These are phyloP conservation scores for Plasmodium reichenowi DNA, from an alignment of 169 alveolate genomes.

Conservation along the genomic window DNA sequence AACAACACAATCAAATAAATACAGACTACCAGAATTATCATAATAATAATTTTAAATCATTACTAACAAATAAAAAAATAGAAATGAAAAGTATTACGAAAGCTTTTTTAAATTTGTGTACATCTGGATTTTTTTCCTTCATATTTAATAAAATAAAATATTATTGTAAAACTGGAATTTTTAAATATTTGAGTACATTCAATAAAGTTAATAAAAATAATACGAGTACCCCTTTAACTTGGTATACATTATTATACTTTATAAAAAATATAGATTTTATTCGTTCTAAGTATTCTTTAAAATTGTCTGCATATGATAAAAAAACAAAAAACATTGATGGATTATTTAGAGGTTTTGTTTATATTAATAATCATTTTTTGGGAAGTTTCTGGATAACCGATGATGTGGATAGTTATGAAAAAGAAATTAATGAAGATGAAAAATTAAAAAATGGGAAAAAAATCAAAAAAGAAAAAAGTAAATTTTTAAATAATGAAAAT, in stretches of 20 bases:
- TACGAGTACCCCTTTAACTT: constrained; percentile 46
- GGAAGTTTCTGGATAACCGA: constrained; percentile 77
- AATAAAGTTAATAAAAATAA: constrained; percentile 41
- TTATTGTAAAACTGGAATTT: constrained; percentile 73
- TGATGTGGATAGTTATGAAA: constrained; percentile 68
- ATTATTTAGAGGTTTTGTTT: constrained; percentile 66
- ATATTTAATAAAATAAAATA: constrained; percentile 71
- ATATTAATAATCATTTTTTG: constrained; percentile 69
- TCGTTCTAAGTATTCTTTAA: constrained; percentile 65
- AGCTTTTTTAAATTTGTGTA: constrained; percentile 57
- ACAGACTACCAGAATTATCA: background rate
- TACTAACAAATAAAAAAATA: constrained; percentile 14
- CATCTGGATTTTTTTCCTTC: constrained; percentile 46
- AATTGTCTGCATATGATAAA: constrained; percentile 33
- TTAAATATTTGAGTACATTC: constrained; percentile 59
- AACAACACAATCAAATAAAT: background rate
- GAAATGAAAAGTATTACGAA: constrained; percentile 62
- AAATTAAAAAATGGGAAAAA: constrained; percentile 36
- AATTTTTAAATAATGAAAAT: constrained; percentile 67
- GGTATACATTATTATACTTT: constrained; percentile 68
- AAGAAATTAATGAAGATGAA: constrained; percentile 61
- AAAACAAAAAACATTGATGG: constrained; percentile 43
- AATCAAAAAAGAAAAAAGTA: constrained; percentile 56
- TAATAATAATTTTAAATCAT: constrained; percentile 6
- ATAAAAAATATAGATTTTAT: constrained; percentile 61